Base-by-base conservation (phyloP, 1,139 yeast species). In the Geotrichum bryndzae region DNA sequence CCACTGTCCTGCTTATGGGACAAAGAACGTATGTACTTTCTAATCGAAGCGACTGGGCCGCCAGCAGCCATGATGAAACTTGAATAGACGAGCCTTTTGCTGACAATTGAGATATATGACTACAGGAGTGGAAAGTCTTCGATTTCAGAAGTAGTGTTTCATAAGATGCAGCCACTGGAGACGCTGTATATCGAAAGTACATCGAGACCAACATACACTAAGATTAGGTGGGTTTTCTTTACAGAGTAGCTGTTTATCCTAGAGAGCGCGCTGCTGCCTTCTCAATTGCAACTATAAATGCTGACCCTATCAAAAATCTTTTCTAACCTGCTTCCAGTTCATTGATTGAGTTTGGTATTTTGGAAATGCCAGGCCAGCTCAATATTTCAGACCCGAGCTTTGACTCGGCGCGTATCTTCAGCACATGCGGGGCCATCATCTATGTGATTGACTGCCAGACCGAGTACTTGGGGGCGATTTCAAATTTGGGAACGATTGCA, bases 281-380 rank as follows among this genome's bases (percentile, higher is more conserved):
- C 8, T 35, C 11, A 22, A 2, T 35, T 33, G 45, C 45, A 31
- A 22, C 22, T 25, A 23, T 38, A 10, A 38, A 10, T 38, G 45
- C 18, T 38, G 10, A 38, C 8, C 23, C 8, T 41, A 18, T 22
- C 53, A 23, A n/a, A 23, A n/a, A n/a, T 25, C 25, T 18, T 31
- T 18, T 33, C 38, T 53, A 29, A 41, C 46, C 27, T 59, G 11
- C 1, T 15, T 15, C 3, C 11, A 76, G 78, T 38, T 89, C 96
- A 8, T 79, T 94, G 62, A 89, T 92, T 54, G 96, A 91, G 71
- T 79, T 94, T 61, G 87, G 92, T 15, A 94, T 94, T n/a, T 90
- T 91, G 88, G 99, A 94, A 72, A 79, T 94, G 35, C 99, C 99
- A 0, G 99, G 98, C 0, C 98, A 94, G 74, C 76, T 92, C 66